These are phyloP conservation scores for Mycena pura DNA, from an alignment of 768 basidiomycete genomes.

Conservation along the genomic window DNA sequence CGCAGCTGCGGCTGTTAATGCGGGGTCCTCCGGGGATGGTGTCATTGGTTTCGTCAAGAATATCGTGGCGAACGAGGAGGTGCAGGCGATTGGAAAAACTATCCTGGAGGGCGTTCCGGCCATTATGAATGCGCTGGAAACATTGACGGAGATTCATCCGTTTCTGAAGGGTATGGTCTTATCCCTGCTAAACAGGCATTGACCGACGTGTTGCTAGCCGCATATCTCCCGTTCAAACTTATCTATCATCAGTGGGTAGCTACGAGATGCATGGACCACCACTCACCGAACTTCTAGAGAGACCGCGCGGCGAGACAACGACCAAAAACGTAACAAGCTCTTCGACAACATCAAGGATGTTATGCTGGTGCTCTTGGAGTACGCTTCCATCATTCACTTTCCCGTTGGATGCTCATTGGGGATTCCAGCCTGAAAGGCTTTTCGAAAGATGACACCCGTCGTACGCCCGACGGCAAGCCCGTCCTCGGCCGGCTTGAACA, in stretches of 20 bases:
- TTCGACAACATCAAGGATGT: constrained; percentile 20
- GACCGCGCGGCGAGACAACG: constrained; percentile 12
- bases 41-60: background rate
- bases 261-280: too few species aligned
- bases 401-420: background rate
- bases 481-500: constrained; percentile 10
- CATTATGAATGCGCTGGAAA: constrained; percentile 15
- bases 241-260: constrained; percentile 15
- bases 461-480: constrained; percentile 8
- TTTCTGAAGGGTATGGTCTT: constrained; percentile 15
- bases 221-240: constrained; percentile 17
- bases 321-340: constrained; percentile 3
- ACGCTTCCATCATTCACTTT: background rate
- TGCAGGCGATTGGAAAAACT: constrained; percentile 7
- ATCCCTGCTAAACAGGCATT: background rate
- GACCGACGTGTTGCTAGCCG: background rate
- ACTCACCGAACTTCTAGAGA: constrained; percentile 8
- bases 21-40: constrained; percentile 4
- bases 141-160: constrained; percentile 14
- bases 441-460: constrained; percentile 2
- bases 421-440: constrained; percentile 7
- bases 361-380: constrained; percentile 17
- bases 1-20: background rate
- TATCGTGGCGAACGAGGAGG: background rate
- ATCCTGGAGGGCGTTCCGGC: constrained; percentile 17